A percentile compares a stretch with the other conserved stretches of the same genome.
phyloP scores from a whole-genome alignment of 441 rosid genomes.

The Geranium incanum region DNA sequence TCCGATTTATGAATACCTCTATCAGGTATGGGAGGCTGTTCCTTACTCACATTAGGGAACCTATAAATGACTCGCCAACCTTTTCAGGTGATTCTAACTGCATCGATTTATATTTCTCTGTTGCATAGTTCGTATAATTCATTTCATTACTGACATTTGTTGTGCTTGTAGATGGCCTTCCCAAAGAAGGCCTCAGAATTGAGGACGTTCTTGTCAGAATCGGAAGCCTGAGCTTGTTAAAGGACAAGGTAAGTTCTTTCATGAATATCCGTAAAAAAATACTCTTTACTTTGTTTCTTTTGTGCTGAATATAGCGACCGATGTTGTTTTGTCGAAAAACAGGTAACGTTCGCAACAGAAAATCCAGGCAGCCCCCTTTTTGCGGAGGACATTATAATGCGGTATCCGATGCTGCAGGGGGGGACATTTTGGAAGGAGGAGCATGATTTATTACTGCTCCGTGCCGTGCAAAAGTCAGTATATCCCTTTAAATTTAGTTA shows the following conservation, averaged over 20 bases:
- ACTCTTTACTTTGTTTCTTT: neutral
- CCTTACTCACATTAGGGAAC: slow-evolving; percentile 67
- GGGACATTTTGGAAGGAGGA: too few species aligned
- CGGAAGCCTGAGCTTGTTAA: slow-evolving; percentile 50
- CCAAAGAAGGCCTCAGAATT: slow-evolving; percentile 97
- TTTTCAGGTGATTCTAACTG: slow-evolving; percentile 56
- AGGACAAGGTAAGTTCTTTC: slow-evolving; percentile 58
- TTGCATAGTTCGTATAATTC: neutral
- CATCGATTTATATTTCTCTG: slow-evolving; percentile 9
- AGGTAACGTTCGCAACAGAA: too few species aligned
- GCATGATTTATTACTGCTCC: too few species aligned
- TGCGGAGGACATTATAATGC: too few species aligned
- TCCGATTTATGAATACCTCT: neutral
- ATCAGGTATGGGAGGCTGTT: slow-evolving; percentile 71
- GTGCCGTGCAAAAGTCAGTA: too few species aligned
- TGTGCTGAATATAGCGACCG: neutral
- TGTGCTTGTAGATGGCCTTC: slow-evolving; percentile 80
- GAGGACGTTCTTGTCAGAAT: slow-evolving; percentile 81
- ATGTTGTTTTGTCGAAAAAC: too few species aligned
- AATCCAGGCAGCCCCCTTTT: too few species aligned
- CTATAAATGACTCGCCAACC: slow-evolving; percentile 48
- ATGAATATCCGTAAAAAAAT: neutral
- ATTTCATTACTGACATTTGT: slow-evolving; percentile 12
- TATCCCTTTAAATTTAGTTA: too few species aligned
- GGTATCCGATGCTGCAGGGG: too few species aligned